Base-by-base conservation (phyloP, 495 filamentous ascomycete genomes). In the Lophiostoma macrostomum region DNA sequence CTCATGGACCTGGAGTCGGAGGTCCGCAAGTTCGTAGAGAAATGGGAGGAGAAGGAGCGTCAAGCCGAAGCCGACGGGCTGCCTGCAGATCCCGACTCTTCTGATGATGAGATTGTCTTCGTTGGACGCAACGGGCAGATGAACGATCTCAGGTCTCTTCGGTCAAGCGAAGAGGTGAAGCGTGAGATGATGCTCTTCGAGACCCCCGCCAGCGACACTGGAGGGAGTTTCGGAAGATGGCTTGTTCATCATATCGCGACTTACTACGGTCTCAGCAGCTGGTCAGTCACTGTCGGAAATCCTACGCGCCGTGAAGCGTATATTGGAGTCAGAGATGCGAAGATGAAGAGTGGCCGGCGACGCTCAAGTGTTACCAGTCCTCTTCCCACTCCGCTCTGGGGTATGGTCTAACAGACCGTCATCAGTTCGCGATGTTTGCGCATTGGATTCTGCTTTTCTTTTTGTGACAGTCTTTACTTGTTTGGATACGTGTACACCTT, bases 101-200 rank as follows among this genome's bases (percentile, higher is more conserved):
- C 85, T 30, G 90, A 94, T 60, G 90, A 95, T 50, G 91, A 97
- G 70, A 90, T 97, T 58, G 89, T 96, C 2, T 96, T 95, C 67
- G 83, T 95, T 8, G 90, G 90, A 1, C 75, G 86, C 4, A 84
- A 88, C 61, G 85, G 86, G 5, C 75, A 73, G 48, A 88, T 83
- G 83, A 81, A 81, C 61, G 86, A 88, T 54, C 74, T 80, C 22
- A 70, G 72, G 27, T 65, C 65, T 8, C 36, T 52, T 11, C 19
- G 25, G 34, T 69, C 39, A 23, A 40, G 60, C 13, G 38, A 30
- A 19, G 53, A 68, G 56, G 73, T 74, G 51, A 71, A 76, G 61
- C 70, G 69, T 35, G 71, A 80, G 48, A 73, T 74, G 63, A 77
- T 91, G 74, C 76, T 97, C 13, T 85, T 91, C 65, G 86, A 93